These are phyloP conservation scores for Apiotrichum sp. DNA, from an alignment of 1,284 basidiomycete genomes.

Conservation along the genomic window DNA sequence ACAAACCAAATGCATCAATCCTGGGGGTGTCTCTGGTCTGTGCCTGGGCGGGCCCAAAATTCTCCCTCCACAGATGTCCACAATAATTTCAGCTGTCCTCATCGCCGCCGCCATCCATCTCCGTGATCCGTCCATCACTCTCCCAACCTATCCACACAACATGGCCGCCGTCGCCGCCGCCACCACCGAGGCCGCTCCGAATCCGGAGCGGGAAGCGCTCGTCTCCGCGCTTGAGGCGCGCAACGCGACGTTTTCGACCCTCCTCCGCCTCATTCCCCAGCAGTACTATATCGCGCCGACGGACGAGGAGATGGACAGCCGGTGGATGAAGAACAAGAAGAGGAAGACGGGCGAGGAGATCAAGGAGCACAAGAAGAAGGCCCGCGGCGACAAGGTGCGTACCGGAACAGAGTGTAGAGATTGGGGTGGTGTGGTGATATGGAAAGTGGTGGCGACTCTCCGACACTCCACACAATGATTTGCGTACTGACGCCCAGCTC, in stretches of 20 bases:
- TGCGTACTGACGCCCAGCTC: slow-evolving; percentile 53
- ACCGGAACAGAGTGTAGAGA: too few relatives aligned
- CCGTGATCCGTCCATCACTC: not conserved
- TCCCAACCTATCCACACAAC: not conserved
- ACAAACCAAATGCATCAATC: too few relatives aligned
- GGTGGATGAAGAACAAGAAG: slow-evolving; percentile 85
- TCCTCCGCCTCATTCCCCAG: slow-evolving; percentile 76
- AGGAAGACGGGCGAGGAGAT: slow-evolving; percentile 73
- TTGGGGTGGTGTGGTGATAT: too few relatives aligned
- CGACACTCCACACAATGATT: not conserved
- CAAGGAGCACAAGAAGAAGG: slow-evolving; percentile 79
- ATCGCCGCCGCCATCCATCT: not conserved
- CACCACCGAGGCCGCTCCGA: not conserved
- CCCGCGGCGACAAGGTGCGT: slow-evolving; percentile 72
- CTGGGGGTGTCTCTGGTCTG: too few relatives aligned
- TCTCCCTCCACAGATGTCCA: too few relatives aligned
- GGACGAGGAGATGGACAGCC: slow-evolving; percentile 61
- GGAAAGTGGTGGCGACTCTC: too few relatives aligned
- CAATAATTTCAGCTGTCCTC: not conserved
- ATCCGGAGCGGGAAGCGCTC: slow-evolving; percentile 2
- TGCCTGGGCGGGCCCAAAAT: too few relatives aligned
- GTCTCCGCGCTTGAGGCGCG: slow-evolving; percentile 64
- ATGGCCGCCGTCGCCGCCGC: not conserved
- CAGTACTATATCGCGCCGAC: slow-evolving; percentile 76
- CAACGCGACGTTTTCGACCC: slow-evolving; percentile 72